Evolutionary conservation across 768 basidiomycete genomes (phyloP).

Genomic region (Collybia sp.): DNA sequence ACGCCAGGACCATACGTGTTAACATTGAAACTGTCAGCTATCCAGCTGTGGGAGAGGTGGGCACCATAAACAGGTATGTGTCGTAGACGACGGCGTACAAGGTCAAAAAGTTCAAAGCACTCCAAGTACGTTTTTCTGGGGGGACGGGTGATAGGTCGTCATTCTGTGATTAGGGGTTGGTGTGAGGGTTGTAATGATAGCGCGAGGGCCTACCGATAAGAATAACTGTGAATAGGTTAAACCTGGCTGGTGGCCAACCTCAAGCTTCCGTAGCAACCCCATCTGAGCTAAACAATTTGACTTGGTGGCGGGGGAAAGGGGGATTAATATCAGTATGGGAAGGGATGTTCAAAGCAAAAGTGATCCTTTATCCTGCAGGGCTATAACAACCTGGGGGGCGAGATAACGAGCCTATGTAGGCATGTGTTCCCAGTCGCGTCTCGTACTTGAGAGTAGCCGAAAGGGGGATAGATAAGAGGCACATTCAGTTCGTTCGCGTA

Average conservation of each 20-base stretch:
- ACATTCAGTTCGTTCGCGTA: no score
- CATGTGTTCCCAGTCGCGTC: no score
- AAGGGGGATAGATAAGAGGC: no score
- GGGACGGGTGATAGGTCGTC: conserved; percentile 70
- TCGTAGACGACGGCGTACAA: conserved; percentile 37
- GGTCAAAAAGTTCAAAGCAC: conserved; percentile 57
- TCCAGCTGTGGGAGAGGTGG: conserved; percentile 46
- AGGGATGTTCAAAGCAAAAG: no score
- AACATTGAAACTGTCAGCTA: conserved; percentile 77
- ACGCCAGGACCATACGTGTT: conserved; percentile 50
- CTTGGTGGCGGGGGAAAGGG: no score
- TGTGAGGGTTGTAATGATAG: conserved; percentile 2
- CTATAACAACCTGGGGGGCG: no score
- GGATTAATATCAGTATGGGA: no score
- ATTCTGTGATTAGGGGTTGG: conserved; percentile 35
- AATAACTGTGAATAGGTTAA: conserved; percentile 53
- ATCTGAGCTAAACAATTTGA: conserved; percentile 9
- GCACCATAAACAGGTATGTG: neutral
- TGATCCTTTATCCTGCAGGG: no score
- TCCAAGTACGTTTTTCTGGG: conserved; percentile 62
- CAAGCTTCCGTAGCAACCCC: conserved; percentile 34
- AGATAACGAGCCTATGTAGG: no score
- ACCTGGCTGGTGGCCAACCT: conserved; percentile 50
- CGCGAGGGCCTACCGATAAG: conserved; percentile 39
- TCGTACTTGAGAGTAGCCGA: no score